Base-by-base conservation (phyloP, 1,284 basidiomycete species). In the Rhodotorula sp. region DNA sequence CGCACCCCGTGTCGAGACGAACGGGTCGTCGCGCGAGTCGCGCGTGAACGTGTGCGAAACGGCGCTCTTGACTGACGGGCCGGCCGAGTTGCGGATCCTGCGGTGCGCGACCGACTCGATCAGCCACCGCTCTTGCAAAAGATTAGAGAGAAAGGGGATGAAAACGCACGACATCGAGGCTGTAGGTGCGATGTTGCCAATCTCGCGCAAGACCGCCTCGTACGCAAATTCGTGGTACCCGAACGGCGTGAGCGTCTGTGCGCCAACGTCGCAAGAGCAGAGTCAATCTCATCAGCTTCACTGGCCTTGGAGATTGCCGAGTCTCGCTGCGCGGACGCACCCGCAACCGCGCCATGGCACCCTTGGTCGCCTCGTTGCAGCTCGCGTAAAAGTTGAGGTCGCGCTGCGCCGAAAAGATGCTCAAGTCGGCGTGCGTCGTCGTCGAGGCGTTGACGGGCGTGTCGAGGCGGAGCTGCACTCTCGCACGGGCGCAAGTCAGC, bases 41-140 rank as follows among this genome's bases (percentile, higher is more conserved):
- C 86, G 84, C 0, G 87, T 84, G 81, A 88, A 92, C 0, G 87
- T 88, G 79, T 98, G 92, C 12, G 89, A 89, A 2, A 99, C 67
- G 0, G 93, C 87, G 0, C 93, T 93, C 82, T 98, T 99, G 74
- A 90, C 81, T 0, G 89, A 88, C 42, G 88, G 87, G 2, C 91
- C 90, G 0, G 93, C 92, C 1, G 89, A 85, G 80, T 91, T 87
- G 23, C 93, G 89, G 73, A 96, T 90, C 67, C 93, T 95, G 78
- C 63, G 1, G 0, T 25, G 2, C 23, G 23, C 7, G 27, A n/a
- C 16, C 14, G 45, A 17, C 54, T 59, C 34, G 34, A 3, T 73
- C 42, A 25, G 23, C 13, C 8, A 34, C 17, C n/a, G 14, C 19
- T 21, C 3, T 27, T 10, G 8, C 4, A 21, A 7, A 9, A 13